phyloP scores from a whole-genome alignment of 139 green algal species.

The Spirogloea muscicola region DNA sequence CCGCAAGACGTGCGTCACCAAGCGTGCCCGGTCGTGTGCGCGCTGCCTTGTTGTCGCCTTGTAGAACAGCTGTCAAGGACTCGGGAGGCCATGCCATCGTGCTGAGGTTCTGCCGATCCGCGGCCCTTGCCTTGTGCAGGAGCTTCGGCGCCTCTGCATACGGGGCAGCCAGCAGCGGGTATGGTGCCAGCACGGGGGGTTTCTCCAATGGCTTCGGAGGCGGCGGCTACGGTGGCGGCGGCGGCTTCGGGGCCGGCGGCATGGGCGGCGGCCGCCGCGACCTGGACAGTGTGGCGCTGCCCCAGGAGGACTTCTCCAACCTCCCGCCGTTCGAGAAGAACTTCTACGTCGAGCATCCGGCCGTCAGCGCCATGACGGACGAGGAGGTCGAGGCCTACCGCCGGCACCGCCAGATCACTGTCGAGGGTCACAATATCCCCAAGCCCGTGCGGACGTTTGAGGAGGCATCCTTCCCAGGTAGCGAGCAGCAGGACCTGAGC shows the following conservation, averaged over 20 bases:
- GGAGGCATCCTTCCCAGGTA: slow-evolving; percentile 73
- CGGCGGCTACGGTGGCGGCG: background rate
- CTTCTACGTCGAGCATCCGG: slow-evolving; percentile 84
- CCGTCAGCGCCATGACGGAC: slow-evolving; percentile 63
- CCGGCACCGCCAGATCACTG: slow-evolving; percentile 58
- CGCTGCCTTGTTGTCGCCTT: no score
- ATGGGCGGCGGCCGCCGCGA: slow-evolving; percentile 45
- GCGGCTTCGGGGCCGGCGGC: slow-evolving; percentile 22
- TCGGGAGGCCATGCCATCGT: no score
- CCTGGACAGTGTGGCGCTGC: slow-evolving; percentile 69
- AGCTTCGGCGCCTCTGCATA: no score
- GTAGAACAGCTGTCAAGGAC: no score
- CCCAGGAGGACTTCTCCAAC: slow-evolving; percentile 70
- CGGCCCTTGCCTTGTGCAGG: no score
- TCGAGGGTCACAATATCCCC: slow-evolving; percentile 60
- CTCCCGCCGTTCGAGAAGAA: slow-evolving; percentile 86
- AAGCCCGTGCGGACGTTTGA: slow-evolving; percentile 72
- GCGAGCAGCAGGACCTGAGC: no score
- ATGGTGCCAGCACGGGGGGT: no score
- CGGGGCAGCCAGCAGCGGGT: no score
- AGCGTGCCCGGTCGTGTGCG: no score
- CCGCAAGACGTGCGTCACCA: no score
- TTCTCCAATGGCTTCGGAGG: slow-evolving; percentile 4
- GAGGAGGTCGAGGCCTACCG: slow-evolving; percentile 73
- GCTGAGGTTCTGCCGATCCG: no score